phyloP scores from a whole-genome alignment of 305 asterid genomes.

The Andrographis paniculata region DNA sequence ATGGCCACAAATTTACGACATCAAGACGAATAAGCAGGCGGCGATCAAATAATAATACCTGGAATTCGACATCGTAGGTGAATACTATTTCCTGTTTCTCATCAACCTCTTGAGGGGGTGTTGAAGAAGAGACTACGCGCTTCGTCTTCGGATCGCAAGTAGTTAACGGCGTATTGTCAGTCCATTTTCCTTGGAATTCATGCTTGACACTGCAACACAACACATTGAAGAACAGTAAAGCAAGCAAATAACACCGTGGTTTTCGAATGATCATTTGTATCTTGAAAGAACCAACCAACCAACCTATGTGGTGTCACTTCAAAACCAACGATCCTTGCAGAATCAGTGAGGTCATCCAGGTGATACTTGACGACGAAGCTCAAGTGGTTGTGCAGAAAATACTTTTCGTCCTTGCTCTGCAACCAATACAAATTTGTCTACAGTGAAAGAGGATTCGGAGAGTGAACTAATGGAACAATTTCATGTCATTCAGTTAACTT shows the following conservation, averaged over 20 bases:
- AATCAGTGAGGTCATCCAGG: constrained; percentile 52
- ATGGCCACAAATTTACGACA: background rate
- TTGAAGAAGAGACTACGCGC: constrained; percentile 42
- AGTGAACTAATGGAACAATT: background rate
- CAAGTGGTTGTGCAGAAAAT: constrained; percentile 66
- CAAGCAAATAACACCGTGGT: no score
- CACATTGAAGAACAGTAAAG: background rate
- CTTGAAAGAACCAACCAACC: no score
- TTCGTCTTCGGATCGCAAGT: constrained; percentile 67
- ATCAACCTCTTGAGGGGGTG: constrained; percentile 69
- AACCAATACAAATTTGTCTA: constrained; percentile 3
- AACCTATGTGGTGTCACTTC: constrained; percentile 76
- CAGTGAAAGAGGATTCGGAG: constrained; percentile 13
- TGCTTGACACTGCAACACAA: constrained; percentile 50
- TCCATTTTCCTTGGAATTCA: constrained; percentile 63
- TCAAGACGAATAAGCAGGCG: background rate
- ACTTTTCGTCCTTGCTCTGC: constrained; percentile 66
- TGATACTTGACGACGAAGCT: constrained; percentile 65
- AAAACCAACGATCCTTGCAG: constrained; percentile 73
- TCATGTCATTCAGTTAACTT: constrained; percentile 20
- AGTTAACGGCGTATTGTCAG: constrained; percentile 35
- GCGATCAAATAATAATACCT: constrained; percentile 22
- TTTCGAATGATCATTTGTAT: no score
- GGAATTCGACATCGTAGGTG: constrained; percentile 59
- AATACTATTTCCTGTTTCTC: constrained; percentile 62